phyloP scores from a whole-genome alignment of 106 monocot species.

The Gastrodia elata region DNA sequence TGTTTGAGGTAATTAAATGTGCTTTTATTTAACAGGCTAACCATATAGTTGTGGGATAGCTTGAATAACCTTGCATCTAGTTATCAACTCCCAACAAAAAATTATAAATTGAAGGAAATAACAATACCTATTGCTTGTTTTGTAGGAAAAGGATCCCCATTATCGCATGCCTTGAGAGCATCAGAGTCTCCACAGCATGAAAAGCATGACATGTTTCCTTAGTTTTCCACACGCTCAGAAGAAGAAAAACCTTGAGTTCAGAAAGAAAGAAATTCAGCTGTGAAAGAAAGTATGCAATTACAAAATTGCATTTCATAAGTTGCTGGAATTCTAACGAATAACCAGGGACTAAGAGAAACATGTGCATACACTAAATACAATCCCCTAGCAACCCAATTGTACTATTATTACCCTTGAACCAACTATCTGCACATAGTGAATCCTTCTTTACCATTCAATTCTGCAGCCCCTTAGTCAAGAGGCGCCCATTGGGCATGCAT shows the following conservation, averaged over 20 bases:
- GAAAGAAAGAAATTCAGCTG: background rate
- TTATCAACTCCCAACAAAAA: background rate
- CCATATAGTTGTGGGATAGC: background rate
- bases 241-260: background rate
- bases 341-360: background rate
- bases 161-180: slow-evolving; percentile 9
- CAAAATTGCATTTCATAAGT: background rate
- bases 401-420: background rate
- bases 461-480: background rate
- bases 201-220: slow-evolving; percentile 28
- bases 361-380: background rate
- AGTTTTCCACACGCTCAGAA: background rate
- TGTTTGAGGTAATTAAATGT: background rate
- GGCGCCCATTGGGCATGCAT: background rate
- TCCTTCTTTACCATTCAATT: background rate
- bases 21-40: background rate
- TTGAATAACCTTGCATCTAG: background rate
- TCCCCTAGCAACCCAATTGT: background rate
- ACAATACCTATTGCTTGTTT: slow-evolving; percentile 22
- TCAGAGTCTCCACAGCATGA: slow-evolving; percentile 25
- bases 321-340: background rate
- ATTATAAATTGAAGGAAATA: background rate
- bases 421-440: background rate
- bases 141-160: slow-evolving; percentile 13
- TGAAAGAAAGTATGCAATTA: background rate